Evolutionary conservation across 2,329 filamentous ascomycete genomes (phyloP), one percentile per base, ranked within the genome.

Genomic region (Stagonosporopsis vannaccii): DNA sequence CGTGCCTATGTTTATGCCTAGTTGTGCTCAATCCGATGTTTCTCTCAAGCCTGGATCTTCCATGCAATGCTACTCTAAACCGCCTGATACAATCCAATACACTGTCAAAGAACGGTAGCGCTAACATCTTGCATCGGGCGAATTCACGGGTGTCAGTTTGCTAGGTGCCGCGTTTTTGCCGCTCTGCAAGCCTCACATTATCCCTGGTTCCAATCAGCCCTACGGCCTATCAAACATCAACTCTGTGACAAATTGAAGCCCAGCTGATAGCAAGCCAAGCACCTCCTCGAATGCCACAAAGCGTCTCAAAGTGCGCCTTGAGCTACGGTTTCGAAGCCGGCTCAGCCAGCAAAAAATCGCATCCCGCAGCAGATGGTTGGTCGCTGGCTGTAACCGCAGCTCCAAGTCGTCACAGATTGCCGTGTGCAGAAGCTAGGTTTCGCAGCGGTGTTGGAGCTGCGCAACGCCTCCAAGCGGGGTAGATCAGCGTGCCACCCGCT

Each of bases 391-490:
- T n/a, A 23, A 35, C 2, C 6, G 19, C 17, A 22, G 28, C 9
- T 26, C 19, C 25, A 33, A 28, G 22, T 43, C 46, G 46, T 51
- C 41, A 42, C 52, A 35, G 41, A 45, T 46, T 45, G 20, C 46
- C 46, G 36, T 40, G 11, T 40, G 51, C 45, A 55, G 51, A 33
- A 49, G 33, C 51, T 49, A 33, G 22, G 33, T 43, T 50, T 50
- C 11, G 46, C 13, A 33, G 44, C 20, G 40, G 20, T 30, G 22
- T 26, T 32, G 19, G 7, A 22, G 35, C 11, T 48, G 51, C 17
- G 13, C 26, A 45, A 41, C 51, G 46, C 53, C 52, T 30, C 46
- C 32, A 51, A 56, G 53, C 47, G 53, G 53, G 53, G 53, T 51
- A 46, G 53, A 45, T 56, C 28, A 36, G 46, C 40, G 17, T 42